Base-by-base conservation (phyloP, 805 yeast genomes). In the Candida corydali region DNA sequence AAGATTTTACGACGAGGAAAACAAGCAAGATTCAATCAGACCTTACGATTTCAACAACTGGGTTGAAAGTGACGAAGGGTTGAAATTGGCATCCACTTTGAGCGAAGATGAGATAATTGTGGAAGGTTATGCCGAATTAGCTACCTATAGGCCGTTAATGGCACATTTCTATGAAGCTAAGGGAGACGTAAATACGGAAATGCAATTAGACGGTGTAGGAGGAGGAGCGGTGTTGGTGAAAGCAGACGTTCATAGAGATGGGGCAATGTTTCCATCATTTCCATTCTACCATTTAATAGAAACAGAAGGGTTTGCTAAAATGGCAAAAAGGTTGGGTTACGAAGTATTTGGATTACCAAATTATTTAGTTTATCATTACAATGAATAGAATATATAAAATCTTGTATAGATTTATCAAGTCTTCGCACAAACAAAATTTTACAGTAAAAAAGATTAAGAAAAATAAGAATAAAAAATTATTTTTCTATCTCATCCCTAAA, bases 201-300 rank as follows among this genome's bases (percentile, higher is more conserved):
- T 93, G 85, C 77, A 76, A 31, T 71, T 93, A 41, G 98, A 93
- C 59, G 98, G 99, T 57, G 98, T 93, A 40, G 98, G 98, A 37
- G 98, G 97, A 44, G 95, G 97, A 16, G 95, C 97, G 29, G 80
- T 95, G 22, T 59, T 93, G 63, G 99, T 93, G 20, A 87, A 91
- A 56, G 95, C 97, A 8, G 97, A 89, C 49, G 99, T 93, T 37
- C 99, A 93, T 63, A 76, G 98, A 58, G 98, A 93, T 60, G 99
- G 99, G 35, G 98, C 98, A 38, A 91, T 93, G 97, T 93, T 93
- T 77, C 98, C 99, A 12, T 86, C 94, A 34, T 93, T 93, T 77
- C 93, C 98, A 42, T 93, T 93, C 70, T 89, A 91, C 59, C 95
- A 93, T 59, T 73, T 93, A 59, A 88, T 93, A 45, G 98, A 93